phyloP scores from a whole-genome alignment of 805 yeast genomes.

The Cyberlindnera mycetangii region DNA sequence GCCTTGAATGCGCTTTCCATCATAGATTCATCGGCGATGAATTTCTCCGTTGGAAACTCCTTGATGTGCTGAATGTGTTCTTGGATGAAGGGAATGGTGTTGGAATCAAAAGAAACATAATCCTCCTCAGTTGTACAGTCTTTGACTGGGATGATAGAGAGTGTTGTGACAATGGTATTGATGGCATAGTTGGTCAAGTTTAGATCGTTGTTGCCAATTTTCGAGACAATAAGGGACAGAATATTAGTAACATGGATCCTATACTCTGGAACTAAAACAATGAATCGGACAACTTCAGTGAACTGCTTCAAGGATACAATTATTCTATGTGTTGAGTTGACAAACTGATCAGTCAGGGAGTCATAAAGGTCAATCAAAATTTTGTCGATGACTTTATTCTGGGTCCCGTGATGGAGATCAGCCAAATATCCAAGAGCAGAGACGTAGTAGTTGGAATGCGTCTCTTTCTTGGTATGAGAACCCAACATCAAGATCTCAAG shows the following conservation, averaged over 20 bases:
- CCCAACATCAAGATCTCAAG: slow-evolving; percentile 58
- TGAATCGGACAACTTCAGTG: slow-evolving; percentile 60
- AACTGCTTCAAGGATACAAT: slow-evolving; percentile 67
- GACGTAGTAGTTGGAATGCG: slow-evolving; percentile 55
- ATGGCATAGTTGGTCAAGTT: slow-evolving; percentile 66
- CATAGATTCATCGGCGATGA: slow-evolving; percentile 40
- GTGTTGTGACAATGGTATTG: slow-evolving; percentile 64
- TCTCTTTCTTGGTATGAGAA: slow-evolving; percentile 68
- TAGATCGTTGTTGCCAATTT: slow-evolving; percentile 86
- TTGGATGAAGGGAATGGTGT: slow-evolving; percentile 54
- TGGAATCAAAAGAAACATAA: slow-evolving; percentile 37
- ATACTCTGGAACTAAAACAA: slow-evolving; percentile 60
- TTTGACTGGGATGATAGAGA: slow-evolving; percentile 68
- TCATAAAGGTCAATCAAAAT: slow-evolving; percentile 73
- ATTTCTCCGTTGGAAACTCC: slow-evolving; percentile 29
- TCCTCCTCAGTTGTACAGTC: slow-evolving; percentile 47
- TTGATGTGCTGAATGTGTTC: slow-evolving; percentile 56
- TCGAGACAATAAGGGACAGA: slow-evolving; percentile 66
- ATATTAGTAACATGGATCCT: slow-evolving; percentile 79
- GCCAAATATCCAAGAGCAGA: slow-evolving; percentile 54
- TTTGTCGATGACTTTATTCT: slow-evolving; percentile 44
- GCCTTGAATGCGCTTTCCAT: slow-evolving; percentile 62
- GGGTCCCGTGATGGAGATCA: slow-evolving; percentile 51
- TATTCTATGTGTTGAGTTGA: slow-evolving; percentile 77
- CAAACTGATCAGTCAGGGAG: slow-evolving; percentile 58